Percentiles rank a stretch among this genome's conserved stretches.
Evolutionary conservation across 352 stramenopile species (phyloP).

Genomic region (Phytopythium cucurbitacearum): DNA sequence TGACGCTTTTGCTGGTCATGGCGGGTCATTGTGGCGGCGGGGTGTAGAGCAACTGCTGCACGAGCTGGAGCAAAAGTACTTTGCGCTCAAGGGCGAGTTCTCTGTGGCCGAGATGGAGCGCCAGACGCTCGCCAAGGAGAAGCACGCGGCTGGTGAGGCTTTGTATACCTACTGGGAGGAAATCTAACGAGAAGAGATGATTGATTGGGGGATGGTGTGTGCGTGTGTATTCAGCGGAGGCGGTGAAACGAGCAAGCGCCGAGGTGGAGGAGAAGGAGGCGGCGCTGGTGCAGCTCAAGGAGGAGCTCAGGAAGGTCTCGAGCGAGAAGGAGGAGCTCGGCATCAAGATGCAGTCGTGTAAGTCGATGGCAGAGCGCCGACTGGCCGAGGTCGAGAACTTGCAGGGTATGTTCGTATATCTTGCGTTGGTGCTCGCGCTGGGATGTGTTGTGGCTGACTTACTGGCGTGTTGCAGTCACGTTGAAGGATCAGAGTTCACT

Average conservation of each 20-base stretch:
- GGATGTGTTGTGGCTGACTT: neutral
- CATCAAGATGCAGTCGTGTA: constrained; percentile 41
- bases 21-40: neutral
- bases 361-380: constrained; percentile 51
- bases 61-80: constrained; percentile 72
- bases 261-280: constrained; percentile 22
- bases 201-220: constrained; percentile 10
- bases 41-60: constrained; percentile 70
- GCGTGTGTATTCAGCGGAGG: constrained; percentile 15
- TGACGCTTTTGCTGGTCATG: constrained; percentile 6
- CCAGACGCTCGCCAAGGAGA: constrained; percentile 37
- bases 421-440: neutral
- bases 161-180: neutral
- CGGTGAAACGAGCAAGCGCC: constrained; percentile 21
- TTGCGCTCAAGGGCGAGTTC: constrained; percentile 58
- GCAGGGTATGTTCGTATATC: constrained; percentile 11
- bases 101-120: constrained; percentile 50
- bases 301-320: constrained; percentile 38
- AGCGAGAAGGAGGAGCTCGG: constrained; percentile 49
- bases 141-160: constrained; percentile 40
- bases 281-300: constrained; percentile 22
- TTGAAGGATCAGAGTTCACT: constrained; percentile 52
- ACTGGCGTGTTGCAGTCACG: constrained; percentile 9
- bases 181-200: neutral
- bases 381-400: constrained; percentile 59